Base-by-base conservation (phyloP, 257 asterid genomes). In the Sherardia arvensis region DNA sequence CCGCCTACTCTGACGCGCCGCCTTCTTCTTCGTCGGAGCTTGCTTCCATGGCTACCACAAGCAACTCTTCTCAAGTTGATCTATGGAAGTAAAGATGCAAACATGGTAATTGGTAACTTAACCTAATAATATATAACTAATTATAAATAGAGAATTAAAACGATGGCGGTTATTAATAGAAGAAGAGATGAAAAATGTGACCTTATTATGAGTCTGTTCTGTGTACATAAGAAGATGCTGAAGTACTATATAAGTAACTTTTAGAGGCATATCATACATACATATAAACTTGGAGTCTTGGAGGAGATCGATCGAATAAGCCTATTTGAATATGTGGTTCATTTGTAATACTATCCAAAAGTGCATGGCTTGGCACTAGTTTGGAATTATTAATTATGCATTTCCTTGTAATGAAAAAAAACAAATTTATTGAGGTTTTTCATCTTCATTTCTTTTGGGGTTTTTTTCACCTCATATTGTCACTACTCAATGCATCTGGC, bases 21-120 rank as follows among this genome's bases (percentile, higher is more conserved):
- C 20, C 49, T 43, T 43, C 51, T 43, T 43, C 51, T 25, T 71
- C 74, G 29, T 73, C 74, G n/a, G n/a, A n/a, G n/a, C n/a, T n/a
- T n/a, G 54, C 61, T 65, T 47, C 80, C 66, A 69, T 76, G 20
- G 62, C 83, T 10, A 69, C 68, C 22, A 38, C 84, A 8, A 75
- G 72, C 8, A 18, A n/a, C 26, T 49, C 56, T 65, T 74, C 78
- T 40, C 80, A 73, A 45, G 53, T 78, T 57, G 77, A 81, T 73
- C 57, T 81, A 33, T 81, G 83, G 84, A 81, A 81, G 79, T 81
- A 58, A 73, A 68, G n/a, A 30, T 71, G 53, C 61, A 60, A 38
- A 45, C 48, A 40, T 12, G 47, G 18, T 3, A 38, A 38, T 10
- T 43, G 20, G n/a, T 43, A 43, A 43, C 4, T 43, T 43, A 43